Percentiles rank a stretch among this genome's conserved stretches.
phyloP scores from a whole-genome alignment of 345 rosid genomes.

The Citrus unshiu region DNA sequence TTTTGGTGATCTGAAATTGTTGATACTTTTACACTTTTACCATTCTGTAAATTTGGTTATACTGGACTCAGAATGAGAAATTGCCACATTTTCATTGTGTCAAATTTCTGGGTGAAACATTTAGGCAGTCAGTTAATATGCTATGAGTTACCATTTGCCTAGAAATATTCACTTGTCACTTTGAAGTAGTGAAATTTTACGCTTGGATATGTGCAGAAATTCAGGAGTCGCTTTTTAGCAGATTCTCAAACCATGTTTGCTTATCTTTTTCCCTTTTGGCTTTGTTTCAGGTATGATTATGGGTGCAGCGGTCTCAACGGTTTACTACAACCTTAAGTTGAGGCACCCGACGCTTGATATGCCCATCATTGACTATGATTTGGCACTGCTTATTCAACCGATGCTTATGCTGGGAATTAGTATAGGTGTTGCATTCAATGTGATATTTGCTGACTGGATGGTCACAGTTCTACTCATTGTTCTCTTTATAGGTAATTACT shows the following conservation, averaged over 20 bases:
- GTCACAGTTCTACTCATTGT: slow-evolving; percentile 79
- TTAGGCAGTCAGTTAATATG: too few relatives aligned
- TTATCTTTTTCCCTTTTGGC: not conserved
- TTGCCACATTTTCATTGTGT: not conserved
- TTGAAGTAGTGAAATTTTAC: not conserved
- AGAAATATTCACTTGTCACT: not conserved
- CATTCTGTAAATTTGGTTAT: not conserved
- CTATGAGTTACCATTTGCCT: not conserved
- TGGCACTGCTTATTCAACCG: slow-evolving; percentile 77
- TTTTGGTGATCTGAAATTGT: not conserved
- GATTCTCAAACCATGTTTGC: not conserved
- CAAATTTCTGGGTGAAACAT: not conserved
- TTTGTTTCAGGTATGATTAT: slow-evolving; percentile 69
- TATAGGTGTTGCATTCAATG: slow-evolving; percentile 70
- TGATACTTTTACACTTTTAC: not conserved
- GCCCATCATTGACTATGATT: slow-evolving; percentile 82
- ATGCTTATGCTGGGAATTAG: slow-evolving; percentile 89
- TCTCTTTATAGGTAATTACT: slow-evolving; percentile 61
- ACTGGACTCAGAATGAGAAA: not conserved
- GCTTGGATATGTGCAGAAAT: not conserved
- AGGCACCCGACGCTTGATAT: slow-evolving; percentile 76
- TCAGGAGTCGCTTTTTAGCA: not conserved
- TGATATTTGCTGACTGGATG: slow-evolving; percentile 81
- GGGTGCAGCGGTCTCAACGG: slow-evolving; percentile 78
- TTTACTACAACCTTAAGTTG: slow-evolving; percentile 70